A percentile compares a stretch with the other conserved stretches of the same genome.
phyloP scores from a whole-genome alignment of 352 stramenopile genomes.

The Thalassiosira hispida region DNA sequence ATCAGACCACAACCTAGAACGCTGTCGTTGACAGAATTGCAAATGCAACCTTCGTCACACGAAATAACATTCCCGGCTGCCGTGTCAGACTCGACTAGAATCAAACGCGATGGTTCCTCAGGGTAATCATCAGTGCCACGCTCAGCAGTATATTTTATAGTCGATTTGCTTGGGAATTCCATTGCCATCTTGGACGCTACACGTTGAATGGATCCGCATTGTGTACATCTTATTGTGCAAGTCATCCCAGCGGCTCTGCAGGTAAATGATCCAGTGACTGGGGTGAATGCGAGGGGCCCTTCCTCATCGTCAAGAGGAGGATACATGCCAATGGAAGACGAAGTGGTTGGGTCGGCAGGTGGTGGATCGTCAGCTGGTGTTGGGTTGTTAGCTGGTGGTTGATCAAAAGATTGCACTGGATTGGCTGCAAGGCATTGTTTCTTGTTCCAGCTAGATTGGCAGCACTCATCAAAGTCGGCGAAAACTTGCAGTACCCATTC shows the following conservation, averaged over 20 bases:
- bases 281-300: constrained; percentile 13
- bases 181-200: constrained; percentile 17
- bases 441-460: constrained; percentile 16
- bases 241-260: constrained; percentile 22
- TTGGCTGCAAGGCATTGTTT: constrained; percentile 16
- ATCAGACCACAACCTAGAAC: constrained; percentile 31
- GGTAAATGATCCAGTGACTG: constrained; percentile 36
- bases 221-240: constrained; percentile 28
- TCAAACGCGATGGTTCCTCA: constrained; percentile 4
- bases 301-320: neutral
- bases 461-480: constrained; percentile 22
- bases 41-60: constrained; percentile 34
- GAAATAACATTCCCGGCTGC: constrained; percentile 6
- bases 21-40: constrained; percentile 29
- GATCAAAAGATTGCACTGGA: neutral
- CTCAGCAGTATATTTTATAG: constrained; percentile 33
- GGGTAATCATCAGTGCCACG: constrained; percentile 13
- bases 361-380: neutral
- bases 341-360: too few relatives aligned
- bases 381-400: neutral
- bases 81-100: constrained; percentile 22
- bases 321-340: too few relatives aligned
- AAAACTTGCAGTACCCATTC: constrained; percentile 13
- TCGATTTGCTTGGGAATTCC: constrained; percentile 21
- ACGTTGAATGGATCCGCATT: constrained; percentile 24